phyloP scores from a whole-genome alignment of 2,329 filamentous ascomycete species.

The Botrytis deweyae region DNA sequence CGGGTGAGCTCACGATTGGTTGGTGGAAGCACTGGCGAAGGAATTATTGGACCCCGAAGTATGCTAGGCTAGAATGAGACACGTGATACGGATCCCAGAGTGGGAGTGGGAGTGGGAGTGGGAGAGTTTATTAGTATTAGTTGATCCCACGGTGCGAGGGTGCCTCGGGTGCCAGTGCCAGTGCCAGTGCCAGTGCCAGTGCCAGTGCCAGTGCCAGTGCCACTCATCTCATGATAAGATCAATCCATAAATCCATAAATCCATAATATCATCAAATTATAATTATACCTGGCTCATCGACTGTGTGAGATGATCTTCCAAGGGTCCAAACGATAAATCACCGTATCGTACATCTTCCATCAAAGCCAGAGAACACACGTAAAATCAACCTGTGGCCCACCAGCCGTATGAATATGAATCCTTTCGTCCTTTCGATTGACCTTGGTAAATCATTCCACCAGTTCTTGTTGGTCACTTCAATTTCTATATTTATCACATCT shows the following conservation, averaged over 20 bases:
- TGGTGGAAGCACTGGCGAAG: too few relatives aligned
- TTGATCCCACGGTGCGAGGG: not conserved
- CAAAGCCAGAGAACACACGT: not conserved
- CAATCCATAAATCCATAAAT: too few relatives aligned
- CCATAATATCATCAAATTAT: not conserved
- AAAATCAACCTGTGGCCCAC: too few relatives aligned
- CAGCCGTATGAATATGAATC: not conserved
- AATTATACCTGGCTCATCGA: not conserved
- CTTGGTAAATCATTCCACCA: not conserved
- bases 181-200: not conserved
- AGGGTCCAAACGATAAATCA: not conserved
- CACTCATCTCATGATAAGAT: constrained; percentile 3
- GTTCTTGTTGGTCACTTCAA: not conserved
- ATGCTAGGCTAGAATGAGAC: not conserved
- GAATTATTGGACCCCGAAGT: not conserved
- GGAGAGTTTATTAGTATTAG: not conserved
- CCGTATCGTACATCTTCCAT: not conserved
- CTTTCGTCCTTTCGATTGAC: too few relatives aligned
- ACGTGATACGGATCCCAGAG: not conserved
- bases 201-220: not conserved
- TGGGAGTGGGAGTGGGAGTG: not conserved
- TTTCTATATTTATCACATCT: constrained; percentile 2
- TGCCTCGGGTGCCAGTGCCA: not conserved
- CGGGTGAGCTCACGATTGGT: constrained; percentile 8
- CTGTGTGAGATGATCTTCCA: not conserved